Percentiles rank a stretch among this genome's conserved stretches.
Conservation (phyloP, 2,329 filamentous ascomycete genomes). For the Aspergillus fructus region DNA sequence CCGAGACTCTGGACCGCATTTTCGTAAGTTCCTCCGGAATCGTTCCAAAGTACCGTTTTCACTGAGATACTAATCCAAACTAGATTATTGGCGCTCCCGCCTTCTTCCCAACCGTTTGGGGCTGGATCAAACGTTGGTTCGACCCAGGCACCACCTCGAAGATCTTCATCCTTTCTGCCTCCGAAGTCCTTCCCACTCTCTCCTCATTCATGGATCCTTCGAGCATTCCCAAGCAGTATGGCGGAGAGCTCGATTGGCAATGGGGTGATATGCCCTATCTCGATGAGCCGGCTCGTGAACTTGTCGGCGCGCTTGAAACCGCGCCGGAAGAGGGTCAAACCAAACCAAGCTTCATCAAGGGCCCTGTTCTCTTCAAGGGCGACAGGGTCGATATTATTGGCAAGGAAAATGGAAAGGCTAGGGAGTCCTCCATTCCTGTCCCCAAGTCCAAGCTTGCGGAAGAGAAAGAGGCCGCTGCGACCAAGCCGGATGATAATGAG, state of each 20-base stretch:
- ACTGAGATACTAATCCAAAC: not conserved
- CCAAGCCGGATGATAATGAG: not conserved
- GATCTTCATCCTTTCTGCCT: constrained; percentile 80
- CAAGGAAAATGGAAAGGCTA: constrained; percentile 33
- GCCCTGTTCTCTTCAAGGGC: constrained; percentile 35
- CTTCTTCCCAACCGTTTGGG: constrained; percentile 89
- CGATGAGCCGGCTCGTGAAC: constrained; percentile 52
- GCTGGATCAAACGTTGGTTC: constrained; percentile 95
- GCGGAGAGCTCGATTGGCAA: constrained; percentile 77
- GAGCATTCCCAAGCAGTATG: constrained; percentile 87
- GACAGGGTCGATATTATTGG: constrained; percentile 35
- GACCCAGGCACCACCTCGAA: constrained; percentile 92
- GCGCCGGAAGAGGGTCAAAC: constrained; percentile 24
- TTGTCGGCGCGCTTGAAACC: constrained; percentile 32
- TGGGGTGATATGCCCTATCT: constrained; percentile 74
- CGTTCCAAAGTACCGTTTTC: not conserved
- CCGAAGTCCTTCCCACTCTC: constrained; percentile 75
- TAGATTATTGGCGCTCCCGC: constrained; percentile 82
- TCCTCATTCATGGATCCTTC: constrained; percentile 75
- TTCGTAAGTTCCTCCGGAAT: constrained; percentile 49
- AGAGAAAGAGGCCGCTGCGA: not conserved
- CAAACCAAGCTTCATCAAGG: constrained; percentile 33
- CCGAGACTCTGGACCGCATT: constrained; percentile 84
- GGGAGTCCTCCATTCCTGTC: constrained; percentile 29
- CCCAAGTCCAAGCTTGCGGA: constrained; percentile 1